Conservation (phyloP, 306 rosid genomes). For the Pachyrhizus erosus region DNA sequence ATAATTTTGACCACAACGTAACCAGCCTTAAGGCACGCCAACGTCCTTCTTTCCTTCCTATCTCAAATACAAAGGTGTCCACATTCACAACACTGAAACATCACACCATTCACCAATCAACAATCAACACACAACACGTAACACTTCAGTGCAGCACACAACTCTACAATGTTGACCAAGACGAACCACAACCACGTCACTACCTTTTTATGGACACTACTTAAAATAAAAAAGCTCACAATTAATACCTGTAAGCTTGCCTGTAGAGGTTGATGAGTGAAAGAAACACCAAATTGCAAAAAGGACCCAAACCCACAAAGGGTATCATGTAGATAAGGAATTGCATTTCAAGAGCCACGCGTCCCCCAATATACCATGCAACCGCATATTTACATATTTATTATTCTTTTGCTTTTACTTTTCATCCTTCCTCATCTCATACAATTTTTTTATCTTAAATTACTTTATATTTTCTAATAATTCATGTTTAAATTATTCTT, state of each 20-base stretch:
- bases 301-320: background rate
- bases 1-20: background rate
- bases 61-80: conserved; percentile 46
- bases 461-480: too few species aligned
- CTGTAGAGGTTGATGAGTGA: conserved; percentile 63
- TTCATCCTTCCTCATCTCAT: conserved; percentile 19
- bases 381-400: background rate
- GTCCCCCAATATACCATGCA: conserved; percentile 25
- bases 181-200: conserved; percentile 44
- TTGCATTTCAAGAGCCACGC: conserved; percentile 26
- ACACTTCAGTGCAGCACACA: conserved; percentile 49
- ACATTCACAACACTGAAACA: conserved; percentile 56
- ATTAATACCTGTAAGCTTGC: conserved; percentile 49
- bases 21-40: too few species aligned
- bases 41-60: background rate
- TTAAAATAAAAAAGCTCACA: background rate
- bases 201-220: conserved; percentile 12
- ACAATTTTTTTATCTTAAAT: background rate
- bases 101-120: conserved; percentile 43
- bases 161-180: conserved; percentile 47
- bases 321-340: background rate
- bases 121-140: conserved; percentile 42
- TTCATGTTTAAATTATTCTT: background rate
- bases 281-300: conserved; percentile 51
- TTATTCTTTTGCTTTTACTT: background rate